Percentiles rank a stretch among this genome's conserved stretches.
phyloP scores from a whole-genome alignment of 73 alveolate species.

The Effrenium voratum region DNA sequence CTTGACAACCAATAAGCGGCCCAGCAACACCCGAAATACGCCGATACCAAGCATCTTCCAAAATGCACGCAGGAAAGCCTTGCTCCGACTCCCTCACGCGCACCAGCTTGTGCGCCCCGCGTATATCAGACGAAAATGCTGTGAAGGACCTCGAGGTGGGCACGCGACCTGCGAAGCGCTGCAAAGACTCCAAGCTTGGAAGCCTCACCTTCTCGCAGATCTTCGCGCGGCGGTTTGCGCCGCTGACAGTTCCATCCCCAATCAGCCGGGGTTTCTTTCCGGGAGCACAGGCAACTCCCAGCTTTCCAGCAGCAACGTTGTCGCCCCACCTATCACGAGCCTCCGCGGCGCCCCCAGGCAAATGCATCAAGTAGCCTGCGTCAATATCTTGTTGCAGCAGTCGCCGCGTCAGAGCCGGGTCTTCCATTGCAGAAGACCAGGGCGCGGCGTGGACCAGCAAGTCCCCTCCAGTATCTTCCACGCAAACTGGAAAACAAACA shows the following conservation, averaged over 20 bases:
- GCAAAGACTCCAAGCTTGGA: background rate
- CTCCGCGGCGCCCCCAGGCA: background rate
- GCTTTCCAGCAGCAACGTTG: conserved; percentile 26
- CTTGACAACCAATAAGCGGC: conserved; percentile 39
- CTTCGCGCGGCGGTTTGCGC: background rate
- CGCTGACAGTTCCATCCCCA: conserved; percentile 31
- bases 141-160: background rate
- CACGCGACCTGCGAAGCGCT: background rate
- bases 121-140: background rate
- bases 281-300: conserved; percentile 5
- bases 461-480: background rate
- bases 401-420: background rate
- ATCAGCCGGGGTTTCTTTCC: conserved; percentile 35
- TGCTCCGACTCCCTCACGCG: background rate
- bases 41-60: background rate
- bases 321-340: conserved; percentile 48
- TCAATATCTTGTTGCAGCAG: background rate
- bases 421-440: background rate
- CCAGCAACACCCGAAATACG: background rate
- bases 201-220: conserved; percentile 22
- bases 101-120: conserved; percentile 60
- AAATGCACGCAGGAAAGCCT: background rate
- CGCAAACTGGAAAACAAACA: background rate
- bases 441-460: background rate
- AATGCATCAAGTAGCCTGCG: background rate